A percentile compares a stretch with the other conserved stretches of the same genome.
phyloP scores from a whole-genome alignment of 2,329 filamentous ascomycete species.

The Hirsutella thompsonii region DNA sequence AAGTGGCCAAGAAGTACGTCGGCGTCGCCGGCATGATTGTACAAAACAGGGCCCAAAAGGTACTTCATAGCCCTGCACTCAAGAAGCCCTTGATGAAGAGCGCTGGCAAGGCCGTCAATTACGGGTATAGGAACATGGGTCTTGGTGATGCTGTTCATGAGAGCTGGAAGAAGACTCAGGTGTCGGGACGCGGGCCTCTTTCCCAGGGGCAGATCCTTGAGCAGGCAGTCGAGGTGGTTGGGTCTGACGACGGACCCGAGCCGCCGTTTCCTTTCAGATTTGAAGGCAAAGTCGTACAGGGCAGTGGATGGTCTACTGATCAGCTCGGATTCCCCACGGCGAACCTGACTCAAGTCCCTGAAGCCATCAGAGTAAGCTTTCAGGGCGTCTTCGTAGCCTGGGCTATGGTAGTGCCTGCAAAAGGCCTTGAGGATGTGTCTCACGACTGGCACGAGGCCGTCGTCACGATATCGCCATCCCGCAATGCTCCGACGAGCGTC shows the following conservation, averaged over 20 bases:
- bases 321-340: constrained; percentile 38
- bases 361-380: constrained; percentile 39
- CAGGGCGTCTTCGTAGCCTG: constrained; percentile 54
- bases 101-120: constrained; percentile 25
- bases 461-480: constrained; percentile 40
- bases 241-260: constrained; percentile 35
- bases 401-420: constrained; percentile 28
- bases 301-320: constrained; percentile 25
- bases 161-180: constrained; percentile 23
- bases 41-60: constrained; percentile 24
- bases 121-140: constrained; percentile 19
- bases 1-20: constrained; percentile 28
- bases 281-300: constrained; percentile 30
- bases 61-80: constrained; percentile 16
- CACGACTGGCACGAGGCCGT: constrained; percentile 46
- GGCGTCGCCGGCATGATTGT: constrained; percentile 24
- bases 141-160: constrained; percentile 14
- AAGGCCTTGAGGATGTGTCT: constrained; percentile 18
- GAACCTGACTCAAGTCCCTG: constrained; percentile 37
- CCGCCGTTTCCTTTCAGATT: constrained; percentile 41
- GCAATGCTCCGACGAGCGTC: constrained; percentile 30
- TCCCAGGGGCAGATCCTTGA: constrained; percentile 18
- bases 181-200: constrained; percentile 16
- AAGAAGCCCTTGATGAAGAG: constrained; percentile 14
- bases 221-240: constrained; percentile 25